Conservation (phyloP, 495 filamentous ascomycete genomes). For the Neurospora sublineolata region DNA sequence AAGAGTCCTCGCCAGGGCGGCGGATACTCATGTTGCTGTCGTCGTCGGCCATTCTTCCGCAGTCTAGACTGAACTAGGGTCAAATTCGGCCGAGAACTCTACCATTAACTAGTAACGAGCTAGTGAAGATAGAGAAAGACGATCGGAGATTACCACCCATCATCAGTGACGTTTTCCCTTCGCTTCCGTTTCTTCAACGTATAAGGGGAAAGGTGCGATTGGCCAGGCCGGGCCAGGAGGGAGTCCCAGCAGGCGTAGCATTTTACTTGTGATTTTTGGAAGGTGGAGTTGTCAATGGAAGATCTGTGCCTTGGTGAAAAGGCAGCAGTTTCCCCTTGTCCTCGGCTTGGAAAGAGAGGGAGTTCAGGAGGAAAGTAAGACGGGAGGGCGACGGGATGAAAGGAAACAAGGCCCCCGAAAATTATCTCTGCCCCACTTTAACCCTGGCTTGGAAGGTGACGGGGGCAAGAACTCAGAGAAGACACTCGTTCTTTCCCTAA, state of each 20-base stretch:
- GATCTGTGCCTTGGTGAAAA: too few relatives aligned
- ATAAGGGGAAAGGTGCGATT: too few relatives aligned
- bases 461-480: background rate
- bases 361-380: background rate
- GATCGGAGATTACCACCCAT: background rate
- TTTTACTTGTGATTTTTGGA: too few relatives aligned
- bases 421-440: background rate
- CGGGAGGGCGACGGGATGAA: background rate
- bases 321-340: too few relatives aligned
- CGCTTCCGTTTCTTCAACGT: too few relatives aligned
- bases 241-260: too few relatives aligned
- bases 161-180: too few relatives aligned
- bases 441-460: background rate
- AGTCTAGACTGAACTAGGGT: background rate
- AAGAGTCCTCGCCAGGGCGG: too few relatives aligned
- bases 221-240: too few relatives aligned
- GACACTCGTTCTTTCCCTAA: background rate
- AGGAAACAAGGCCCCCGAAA: background rate
- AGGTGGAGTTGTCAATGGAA: too few relatives aligned
- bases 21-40: too few relatives aligned
- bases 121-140: background rate
- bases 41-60: background rate
- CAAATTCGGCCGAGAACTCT: background rate
- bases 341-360: background rate
- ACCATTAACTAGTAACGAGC: background rate